Conservation (phyloP, 768 basidiomycete genomes). For the Pulveroboletus ravenelii region DNA sequence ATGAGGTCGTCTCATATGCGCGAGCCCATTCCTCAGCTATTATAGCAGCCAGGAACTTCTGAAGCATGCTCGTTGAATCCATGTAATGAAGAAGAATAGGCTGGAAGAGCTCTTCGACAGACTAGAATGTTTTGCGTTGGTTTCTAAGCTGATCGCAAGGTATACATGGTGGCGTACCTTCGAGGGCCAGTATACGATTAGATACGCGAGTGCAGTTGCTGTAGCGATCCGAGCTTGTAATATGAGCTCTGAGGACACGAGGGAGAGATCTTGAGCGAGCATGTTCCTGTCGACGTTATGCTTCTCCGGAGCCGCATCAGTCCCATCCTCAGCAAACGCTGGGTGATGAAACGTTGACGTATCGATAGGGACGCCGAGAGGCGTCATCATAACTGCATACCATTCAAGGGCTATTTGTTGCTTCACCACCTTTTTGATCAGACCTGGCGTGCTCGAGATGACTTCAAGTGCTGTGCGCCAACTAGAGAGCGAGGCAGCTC, state of each 20-base stretch:
- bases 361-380: constrained; percentile 77
- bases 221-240: constrained; percentile 76
- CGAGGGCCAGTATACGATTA: constrained; percentile 64
- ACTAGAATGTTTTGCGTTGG: constrained; percentile 18
- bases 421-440: constrained; percentile 50
- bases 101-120: constrained; percentile 63
- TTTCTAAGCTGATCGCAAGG: not conserved
- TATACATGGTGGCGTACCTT: constrained; percentile 36
- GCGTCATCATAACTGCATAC: constrained; percentile 87
- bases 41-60: constrained; percentile 80
- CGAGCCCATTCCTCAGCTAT: constrained; percentile 91
- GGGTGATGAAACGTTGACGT: constrained; percentile 63
- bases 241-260: constrained; percentile 72
- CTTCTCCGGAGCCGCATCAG: constrained; percentile 47
- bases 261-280: constrained; percentile 82
- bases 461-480: constrained; percentile 71
- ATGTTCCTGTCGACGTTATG: constrained; percentile 98
- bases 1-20: constrained; percentile 38
- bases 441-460: constrained; percentile 40
- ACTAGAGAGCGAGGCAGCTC: constrained; percentile 62
- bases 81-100: constrained; percentile 76
- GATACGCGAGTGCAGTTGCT: constrained; percentile 69
- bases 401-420: constrained; percentile 70
- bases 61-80: constrained; percentile 86
- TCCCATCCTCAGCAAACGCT: constrained; percentile 43